These are phyloP conservation scores for Hortiboletus flavorubellus DNA, from an alignment of 768 basidiomycete species.

Conservation along the genomic window DNA sequence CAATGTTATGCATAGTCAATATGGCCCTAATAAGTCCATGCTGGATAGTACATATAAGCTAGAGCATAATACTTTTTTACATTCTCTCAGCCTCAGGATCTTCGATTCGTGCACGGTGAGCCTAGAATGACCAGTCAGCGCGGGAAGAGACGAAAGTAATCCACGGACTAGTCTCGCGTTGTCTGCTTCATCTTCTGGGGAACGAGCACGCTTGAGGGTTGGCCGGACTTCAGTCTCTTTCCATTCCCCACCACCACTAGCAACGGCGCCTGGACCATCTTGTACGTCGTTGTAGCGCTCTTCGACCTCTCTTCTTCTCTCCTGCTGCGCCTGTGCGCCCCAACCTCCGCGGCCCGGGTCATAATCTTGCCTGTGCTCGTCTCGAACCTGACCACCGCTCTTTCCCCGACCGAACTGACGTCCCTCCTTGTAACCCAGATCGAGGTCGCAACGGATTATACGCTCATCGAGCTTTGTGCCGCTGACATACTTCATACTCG, in stretches of 20 bases:
- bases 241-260: constrained; percentile 84
- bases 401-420: constrained; percentile 97
- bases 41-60: constrained; percentile 20
- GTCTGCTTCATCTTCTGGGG: constrained; percentile 76
- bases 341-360: constrained; percentile 95
- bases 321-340: constrained; percentile 85
- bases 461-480: constrained; percentile 99
- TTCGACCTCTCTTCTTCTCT: constrained; percentile 78
- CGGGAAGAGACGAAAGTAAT: neutral
- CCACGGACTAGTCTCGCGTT: constrained; percentile 50
- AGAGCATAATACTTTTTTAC: constrained; percentile 39
- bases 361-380: constrained; percentile 96
- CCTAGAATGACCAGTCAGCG: constrained; percentile 34
- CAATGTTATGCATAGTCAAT: constrained; percentile 12
- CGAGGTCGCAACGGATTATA: constrained; percentile 96
- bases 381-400: constrained; percentile 94
- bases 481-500: constrained; percentile 89
- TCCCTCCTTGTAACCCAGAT: constrained; percentile 94
- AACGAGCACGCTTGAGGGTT: constrained; percentile 66
- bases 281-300: constrained; percentile 82
- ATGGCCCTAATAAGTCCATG: constrained; percentile 17
- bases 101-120: constrained; percentile 58
- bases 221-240: constrained; percentile 55
- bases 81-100: constrained; percentile 68
- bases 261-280: constrained; percentile 77